Evolutionary conservation across 495 filamentous ascomycete species (phyloP), one percentile per base, ranked within the genome.

Genomic region (Penicillium diatomitis): DNA sequence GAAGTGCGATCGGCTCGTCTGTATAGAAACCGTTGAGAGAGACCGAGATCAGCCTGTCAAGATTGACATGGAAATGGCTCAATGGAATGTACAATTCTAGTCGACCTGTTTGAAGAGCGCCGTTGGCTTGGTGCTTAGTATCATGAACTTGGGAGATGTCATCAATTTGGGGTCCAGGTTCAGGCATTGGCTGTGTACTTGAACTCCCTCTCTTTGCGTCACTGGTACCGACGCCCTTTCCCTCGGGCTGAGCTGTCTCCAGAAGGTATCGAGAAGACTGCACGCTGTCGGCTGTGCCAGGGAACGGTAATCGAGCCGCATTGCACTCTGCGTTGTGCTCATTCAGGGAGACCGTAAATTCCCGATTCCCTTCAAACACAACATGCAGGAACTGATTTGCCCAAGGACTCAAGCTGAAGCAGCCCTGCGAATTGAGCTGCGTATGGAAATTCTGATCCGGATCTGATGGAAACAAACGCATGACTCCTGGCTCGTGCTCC

Each of bases 211-310:
- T 20, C 20, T 20, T 20, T 20, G 20, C 20, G 20, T 20, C 20
- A 20, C 2, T 0, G 20, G 20, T 20, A 20, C 20, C 20, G 20
- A 20, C 20, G 20, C 20, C 20, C 20, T 20, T 20, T 20, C 2
- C 2, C 20, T 20, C 20, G 0, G 20, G 20, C 20, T 20, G 20
- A 20, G 20, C 20, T 2, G 51, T 57, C 30, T 44, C 49, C 53
- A 63, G 51, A 6, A 58, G 41, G 59, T 90, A 90, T 37, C 84
- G 73, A 3, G 76, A 68, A 2, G 84, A 84, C 53, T 88, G 82
- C 12, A 87, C 71, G 2, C 78, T 83, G 58, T 90, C 86, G 72
- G 83, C 85, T 4, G 84, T 86, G 57, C 81, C 84, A 0, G 85
- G 84, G 55, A 76, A 88, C 0, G 86, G 85, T n/a, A 69, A 69